Base-by-base conservation (phyloP, 2,329 filamentous ascomycete species). In the Grosmannia huntii region DNA sequence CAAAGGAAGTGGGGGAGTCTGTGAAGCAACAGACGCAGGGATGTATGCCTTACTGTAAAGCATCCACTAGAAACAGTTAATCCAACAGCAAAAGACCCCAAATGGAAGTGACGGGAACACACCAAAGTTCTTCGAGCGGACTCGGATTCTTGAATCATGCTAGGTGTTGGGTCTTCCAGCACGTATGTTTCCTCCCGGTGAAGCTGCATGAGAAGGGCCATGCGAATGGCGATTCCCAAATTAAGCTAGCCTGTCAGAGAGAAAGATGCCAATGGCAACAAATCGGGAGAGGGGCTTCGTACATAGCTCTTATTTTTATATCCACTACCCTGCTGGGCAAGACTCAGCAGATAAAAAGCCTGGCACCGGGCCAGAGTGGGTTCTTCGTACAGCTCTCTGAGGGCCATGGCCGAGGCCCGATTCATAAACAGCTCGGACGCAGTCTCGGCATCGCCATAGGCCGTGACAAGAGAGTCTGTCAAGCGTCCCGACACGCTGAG, bases 271-370 rank as follows among this genome's bases (percentile, higher is more conserved):
- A 19, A 1, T 21, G 14, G 1, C 4, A 3, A 21, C 6, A 14
- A 14, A 25, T 16, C 58, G 6, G 28, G 27, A 41, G 60, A 49
- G 33, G 7, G 23, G 27, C 70, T 33, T 33, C 78, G 64, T 66
- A 81, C 79, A 62, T 78, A 79, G 66, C 80, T 82, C 57, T 71
- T 72, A 55, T 79, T 78, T 48, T 73, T 76, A 61, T 77, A 69
- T 0, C 77, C 80, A 56, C 75, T 80, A 16, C 79, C 79, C 64
- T 82, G 80, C 62, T 83, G 79, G 5, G 80, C 79, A 57, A 83
- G 76, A 63, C 78, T 81, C 19, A 83, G 68, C 4, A 83, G 68
- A 62, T 82, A 82, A 60, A 83, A 83, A 1, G 75, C 79, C 66
- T 83, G 80, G 56, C 78, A 82, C 48, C 76, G 71, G 63, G 82